These are phyloP conservation scores for Didymella segeticola DNA, from an alignment of 2,329 filamentous ascomycete species.

Conservation along the genomic window DNA sequence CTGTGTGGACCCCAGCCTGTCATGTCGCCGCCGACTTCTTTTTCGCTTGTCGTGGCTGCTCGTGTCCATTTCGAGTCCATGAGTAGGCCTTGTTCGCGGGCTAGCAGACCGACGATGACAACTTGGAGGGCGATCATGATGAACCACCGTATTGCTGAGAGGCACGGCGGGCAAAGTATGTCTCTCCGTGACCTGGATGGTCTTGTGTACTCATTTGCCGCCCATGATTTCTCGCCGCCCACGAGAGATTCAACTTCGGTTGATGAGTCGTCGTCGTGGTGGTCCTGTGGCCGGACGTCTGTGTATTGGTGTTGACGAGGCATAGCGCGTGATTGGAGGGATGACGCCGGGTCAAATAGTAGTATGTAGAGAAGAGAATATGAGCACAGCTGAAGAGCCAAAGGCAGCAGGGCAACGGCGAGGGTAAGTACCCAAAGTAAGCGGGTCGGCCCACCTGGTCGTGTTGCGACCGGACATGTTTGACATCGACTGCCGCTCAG, in stretches of 20 bases:
- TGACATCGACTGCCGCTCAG: constrained; percentile 20
- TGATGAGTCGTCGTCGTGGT: constrained; percentile 40
- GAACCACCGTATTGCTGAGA: constrained; percentile 36
- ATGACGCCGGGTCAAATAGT: constrained; percentile 31
- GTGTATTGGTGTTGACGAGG: constrained; percentile 41
- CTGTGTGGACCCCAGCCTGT: constrained; percentile 44
- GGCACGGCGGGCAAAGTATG: constrained; percentile 17
- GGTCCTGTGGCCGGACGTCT: constrained; percentile 31
- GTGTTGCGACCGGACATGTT: constrained; percentile 31
- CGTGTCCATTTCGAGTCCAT: constrained; percentile 26
- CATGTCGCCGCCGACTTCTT: constrained; percentile 43
- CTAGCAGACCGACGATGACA: constrained; percentile 39
- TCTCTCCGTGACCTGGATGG: constrained; percentile 28
- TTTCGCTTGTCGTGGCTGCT: constrained; percentile 32
- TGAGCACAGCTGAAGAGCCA: constrained; percentile 41
- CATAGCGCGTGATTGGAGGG: constrained; percentile 28
- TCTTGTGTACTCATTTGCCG: constrained; percentile 25
- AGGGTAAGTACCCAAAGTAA: constrained; percentile 23
- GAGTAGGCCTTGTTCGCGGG: constrained; percentile 40
- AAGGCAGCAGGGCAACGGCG: constrained; percentile 21
- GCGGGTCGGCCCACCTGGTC: constrained; percentile 19
- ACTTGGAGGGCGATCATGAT: constrained; percentile 41
- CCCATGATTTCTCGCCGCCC: constrained; percentile 39
- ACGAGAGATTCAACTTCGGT: constrained; percentile 45
- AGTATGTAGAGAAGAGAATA: constrained; percentile 14